Evolutionary conservation across 345 rosid species (phyloP).

Genomic region (Eucalyptus melliodora): DNA sequence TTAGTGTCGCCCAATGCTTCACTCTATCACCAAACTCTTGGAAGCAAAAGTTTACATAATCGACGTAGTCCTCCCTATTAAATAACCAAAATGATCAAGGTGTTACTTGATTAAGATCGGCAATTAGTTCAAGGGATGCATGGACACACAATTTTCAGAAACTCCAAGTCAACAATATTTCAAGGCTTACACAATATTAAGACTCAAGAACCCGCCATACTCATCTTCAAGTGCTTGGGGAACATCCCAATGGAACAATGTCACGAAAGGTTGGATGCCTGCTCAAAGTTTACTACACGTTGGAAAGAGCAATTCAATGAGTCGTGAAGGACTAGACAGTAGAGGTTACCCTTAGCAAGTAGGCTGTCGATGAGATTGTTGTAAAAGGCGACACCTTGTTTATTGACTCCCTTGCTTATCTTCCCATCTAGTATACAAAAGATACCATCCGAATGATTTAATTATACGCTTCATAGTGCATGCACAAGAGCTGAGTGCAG

Average conservation of each 20-base stretch:
- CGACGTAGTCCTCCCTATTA: conserved; percentile 1
- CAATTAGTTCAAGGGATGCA: neutral
- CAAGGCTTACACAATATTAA: conserved; percentile 8
- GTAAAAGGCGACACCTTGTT: conserved; percentile 32
- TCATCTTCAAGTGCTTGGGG: conserved; percentile 18
- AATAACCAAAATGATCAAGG: neutral
- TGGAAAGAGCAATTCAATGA: neutral
- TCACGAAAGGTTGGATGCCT: conserved; percentile 18
- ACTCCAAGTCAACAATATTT: neutral
- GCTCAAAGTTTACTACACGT: neutral
- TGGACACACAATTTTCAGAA: neutral
- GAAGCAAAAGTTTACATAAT: conserved; percentile 5
- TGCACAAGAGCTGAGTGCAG: neutral
- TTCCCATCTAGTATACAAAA: conserved; percentile 20
- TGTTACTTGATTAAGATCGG: neutral
- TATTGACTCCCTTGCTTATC: conserved; percentile 30
- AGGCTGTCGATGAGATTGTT: conserved; percentile 39
- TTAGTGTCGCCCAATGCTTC: conserved; percentile 5
- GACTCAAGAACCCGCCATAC: conserved; percentile 13
- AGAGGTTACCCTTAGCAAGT: conserved; percentile 15
- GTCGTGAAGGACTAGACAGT: neutral
- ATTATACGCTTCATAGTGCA: neutral
- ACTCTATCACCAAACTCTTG: conserved; percentile 10
- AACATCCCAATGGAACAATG: conserved; percentile 15
- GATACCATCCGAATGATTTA: neutral